Evolutionary conservation across 2,329 filamentous ascomycete genomes (phyloP), one percentile per base, ranked within the genome.

Genomic region (Penicillium sp.): DNA sequence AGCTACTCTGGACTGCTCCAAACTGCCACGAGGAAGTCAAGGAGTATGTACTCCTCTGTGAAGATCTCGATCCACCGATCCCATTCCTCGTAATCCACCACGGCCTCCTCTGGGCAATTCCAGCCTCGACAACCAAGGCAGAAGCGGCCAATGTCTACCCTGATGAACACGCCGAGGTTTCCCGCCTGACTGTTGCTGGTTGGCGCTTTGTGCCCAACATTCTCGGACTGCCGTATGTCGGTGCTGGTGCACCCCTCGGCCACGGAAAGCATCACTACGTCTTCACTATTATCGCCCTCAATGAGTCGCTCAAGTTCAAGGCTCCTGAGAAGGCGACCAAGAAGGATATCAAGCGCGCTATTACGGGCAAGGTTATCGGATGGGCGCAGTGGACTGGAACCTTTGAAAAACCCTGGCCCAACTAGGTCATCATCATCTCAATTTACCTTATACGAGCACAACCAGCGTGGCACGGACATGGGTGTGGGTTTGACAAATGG

Each of bases 241-340:
- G 66, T 7, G 68, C 72, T 8, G 64, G 58, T 12, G 65, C 72
- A 6, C 65, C 70, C 7, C 59, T 67, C 27, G 72, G 69, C 0
- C 71, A 75, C 38, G 72, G 72, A 13, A 42, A 43, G 6, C 73
- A 75, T 59, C 67, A 71, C 9, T 75, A 73, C 47, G 60, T 73
- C 19, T 74, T 66, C 51, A 68, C 70, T 9, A 61, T 74, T 12
- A 56, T 74, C 5, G 70, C 70, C 6, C 64, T 75, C 31, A 64
- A 64, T 6, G 63, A 66, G 29, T 48, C 52, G 4, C 50, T 74
- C 7, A 56, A 65, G 3, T 64, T 71, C 13, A 58, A 59, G 2
- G 17, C 44, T 4, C 61, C 64, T 1, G 65, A 67, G 23, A 63
- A 64, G 15, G 63, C 65, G 19, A 68, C 52, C 39, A 68, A 68